A percentile compares a stretch with the other conserved stretches of the same genome.
Conservation (phyloP, 176 grass and related monocot species). For the Musa troglodytarum region DNA sequence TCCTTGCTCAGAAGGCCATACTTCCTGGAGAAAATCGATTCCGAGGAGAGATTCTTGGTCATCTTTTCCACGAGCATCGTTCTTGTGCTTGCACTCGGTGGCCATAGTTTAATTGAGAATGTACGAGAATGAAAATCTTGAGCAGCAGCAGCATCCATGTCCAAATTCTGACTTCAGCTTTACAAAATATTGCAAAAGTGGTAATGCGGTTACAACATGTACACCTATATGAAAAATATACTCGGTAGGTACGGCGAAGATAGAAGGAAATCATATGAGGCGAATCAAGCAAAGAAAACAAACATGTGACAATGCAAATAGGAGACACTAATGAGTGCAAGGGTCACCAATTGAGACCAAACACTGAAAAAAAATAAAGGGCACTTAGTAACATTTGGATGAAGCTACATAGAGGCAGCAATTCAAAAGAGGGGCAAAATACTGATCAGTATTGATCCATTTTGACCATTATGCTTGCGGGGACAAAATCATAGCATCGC, state of each 20-base stretch:
- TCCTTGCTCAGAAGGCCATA: slow-evolving; percentile 61
- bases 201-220: background rate
- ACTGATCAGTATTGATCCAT: background rate
- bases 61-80: slow-evolving; percentile 69
- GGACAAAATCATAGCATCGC: background rate
- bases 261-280: background rate
- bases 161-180: background rate
- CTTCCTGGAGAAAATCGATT: slow-evolving; percentile 61
- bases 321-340: too few species aligned
- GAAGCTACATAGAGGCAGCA: too few species aligned
- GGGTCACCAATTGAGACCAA: too few species aligned
- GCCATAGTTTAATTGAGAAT: slow-evolving; percentile 86
- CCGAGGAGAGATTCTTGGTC: slow-evolving; percentile 59
- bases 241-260: background rate
- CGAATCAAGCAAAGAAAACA: too few species aligned
- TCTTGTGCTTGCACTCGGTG: slow-evolving; percentile 61
- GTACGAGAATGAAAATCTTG: slow-evolving; percentile 37
- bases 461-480: background rate
- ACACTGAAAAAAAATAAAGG: too few species aligned
- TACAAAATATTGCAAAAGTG: background rate
- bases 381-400: too few species aligned
- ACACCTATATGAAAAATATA: background rate
- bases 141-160: background rate
- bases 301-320: too few species aligned
- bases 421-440: background rate